Percentiles rank a stretch among this genome's conserved stretches.
These are phyloP conservation scores for Gracilariopsis chorda DNA, from an alignment of 23 red algal species.

Conservation along the genomic window DNA sequence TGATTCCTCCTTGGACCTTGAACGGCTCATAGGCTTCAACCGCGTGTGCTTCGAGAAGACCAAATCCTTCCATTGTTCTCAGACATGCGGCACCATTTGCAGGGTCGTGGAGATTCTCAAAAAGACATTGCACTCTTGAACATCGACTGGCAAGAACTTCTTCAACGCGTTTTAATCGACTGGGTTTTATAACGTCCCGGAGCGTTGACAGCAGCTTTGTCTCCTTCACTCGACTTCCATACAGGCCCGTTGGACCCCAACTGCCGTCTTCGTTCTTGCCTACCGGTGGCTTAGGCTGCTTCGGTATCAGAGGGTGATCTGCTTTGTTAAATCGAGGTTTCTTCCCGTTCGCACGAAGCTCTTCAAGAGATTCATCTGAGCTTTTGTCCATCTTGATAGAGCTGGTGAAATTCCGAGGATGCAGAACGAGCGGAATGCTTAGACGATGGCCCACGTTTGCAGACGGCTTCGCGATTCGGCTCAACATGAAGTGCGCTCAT, in stretches of 20 bases:
- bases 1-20: slow-evolving; percentile 65
- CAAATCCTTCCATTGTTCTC: slow-evolving; percentile 86
- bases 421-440: too few relatives aligned
- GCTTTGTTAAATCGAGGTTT: neutral
- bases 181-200: slow-evolving; percentile 63
- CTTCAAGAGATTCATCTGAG: neutral
- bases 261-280: slow-evolving; percentile 54
- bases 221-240: slow-evolving; percentile 74
- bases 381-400: neutral
- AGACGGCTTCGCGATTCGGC: too few relatives aligned
- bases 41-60: slow-evolving; percentile 76
- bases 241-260: slow-evolving; percentile 67
- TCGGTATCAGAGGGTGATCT: slow-evolving; percentile 29
- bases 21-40: slow-evolving; percentile 93
- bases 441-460: too few relatives aligned
- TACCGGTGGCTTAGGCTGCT: slow-evolving; percentile 18
- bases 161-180: slow-evolving; percentile 73
- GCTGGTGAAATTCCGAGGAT: too few relatives aligned
- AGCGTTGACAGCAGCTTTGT: slow-evolving; percentile 68
- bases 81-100: slow-evolving; percentile 88
- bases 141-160: slow-evolving; percentile 65
- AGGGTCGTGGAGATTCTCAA: slow-evolving; percentile 90
- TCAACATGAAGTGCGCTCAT: too few relatives aligned
- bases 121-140: slow-evolving; percentile 63
- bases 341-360: neutral